Evolutionary conservation across 306 rosid species (phyloP).

Genomic region (Mimosa bimucronata): DNA sequence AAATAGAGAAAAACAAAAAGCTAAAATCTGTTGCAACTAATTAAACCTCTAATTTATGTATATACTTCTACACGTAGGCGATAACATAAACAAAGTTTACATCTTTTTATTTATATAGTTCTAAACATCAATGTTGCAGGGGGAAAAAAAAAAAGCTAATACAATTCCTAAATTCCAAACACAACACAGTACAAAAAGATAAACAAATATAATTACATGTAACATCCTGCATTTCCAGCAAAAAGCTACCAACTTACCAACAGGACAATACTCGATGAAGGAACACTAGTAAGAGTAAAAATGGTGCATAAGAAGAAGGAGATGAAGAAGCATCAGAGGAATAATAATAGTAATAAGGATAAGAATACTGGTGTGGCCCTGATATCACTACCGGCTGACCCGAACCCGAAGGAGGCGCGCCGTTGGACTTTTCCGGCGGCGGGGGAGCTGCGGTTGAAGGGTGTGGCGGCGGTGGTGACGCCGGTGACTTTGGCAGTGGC

Average conservation of each 20-base stretch:
- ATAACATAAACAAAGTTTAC: neutral
- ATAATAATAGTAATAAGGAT: constrained; percentile 66
- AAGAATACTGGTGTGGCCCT: constrained; percentile 53
- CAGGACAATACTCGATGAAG: constrained; percentile 39
- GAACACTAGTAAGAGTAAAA: constrained; percentile 29
- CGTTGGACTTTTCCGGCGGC: constrained; percentile 46
- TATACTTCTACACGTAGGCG: neutral
- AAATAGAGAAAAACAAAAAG: neutral
- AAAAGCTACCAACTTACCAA: constrained; percentile 26
- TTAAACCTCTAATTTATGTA: neutral
- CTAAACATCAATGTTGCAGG: neutral
- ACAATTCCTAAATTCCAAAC: constrained; percentile 19
- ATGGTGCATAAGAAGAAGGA: constrained; percentile 26
- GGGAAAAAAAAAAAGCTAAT: neutral
- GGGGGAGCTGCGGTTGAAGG: constrained; percentile 52
- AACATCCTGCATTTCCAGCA: constrained; percentile 9
- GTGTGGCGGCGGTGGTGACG: constrained; percentile 30
- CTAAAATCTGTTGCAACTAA: neutral
- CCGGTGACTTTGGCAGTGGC: constrained; percentile 28
- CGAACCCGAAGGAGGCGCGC: constrained; percentile 51
- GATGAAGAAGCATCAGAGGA: constrained; percentile 55
- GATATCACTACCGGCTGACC: constrained; percentile 41
- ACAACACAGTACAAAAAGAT: constrained; percentile 5
- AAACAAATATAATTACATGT: constrained; percentile 21
- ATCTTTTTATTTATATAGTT: neutral